Percentiles rank a stretch among this genome's conserved stretches.
phyloP scores from a whole-genome alignment of 148 eudicot species.

The Fagopyrum tataricum region DNA sequence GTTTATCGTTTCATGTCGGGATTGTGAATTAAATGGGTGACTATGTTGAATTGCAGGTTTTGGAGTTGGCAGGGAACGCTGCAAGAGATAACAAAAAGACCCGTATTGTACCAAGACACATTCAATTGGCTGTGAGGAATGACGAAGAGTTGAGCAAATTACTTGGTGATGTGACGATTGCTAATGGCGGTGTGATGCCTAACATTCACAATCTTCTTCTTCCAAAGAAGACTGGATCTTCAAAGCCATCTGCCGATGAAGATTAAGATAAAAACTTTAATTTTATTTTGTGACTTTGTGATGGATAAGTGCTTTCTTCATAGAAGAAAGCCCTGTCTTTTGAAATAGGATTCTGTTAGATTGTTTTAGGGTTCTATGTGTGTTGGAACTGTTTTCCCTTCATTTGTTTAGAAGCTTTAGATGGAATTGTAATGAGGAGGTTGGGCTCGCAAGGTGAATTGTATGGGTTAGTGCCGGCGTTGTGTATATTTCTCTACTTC shows the following conservation, averaged over 20 bases:
- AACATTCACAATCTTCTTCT: conserved; percentile 79
- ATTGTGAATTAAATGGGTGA: not conserved
- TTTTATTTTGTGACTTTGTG: not conserved
- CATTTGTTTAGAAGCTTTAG: conserved; percentile 1
- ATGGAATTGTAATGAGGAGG: not conserved
- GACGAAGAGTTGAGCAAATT: conserved; percentile 84
- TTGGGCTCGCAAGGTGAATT: not conserved
- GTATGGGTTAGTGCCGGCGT: not conserved
- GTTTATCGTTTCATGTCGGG: not conserved
- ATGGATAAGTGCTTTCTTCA: not conserved
- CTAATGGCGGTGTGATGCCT: conserved; percentile 91
- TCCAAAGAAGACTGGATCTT: conserved; percentile 53
- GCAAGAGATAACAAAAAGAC: conserved; percentile 94
- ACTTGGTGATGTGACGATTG: conserved; percentile 81
- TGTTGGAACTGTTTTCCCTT: not conserved
- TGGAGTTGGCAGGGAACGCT: conserved; percentile 88
- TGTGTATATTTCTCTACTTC: conserved; percentile 9
- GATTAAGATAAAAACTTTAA: conserved; percentile 15
- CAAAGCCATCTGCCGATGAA: conserved; percentile 50
- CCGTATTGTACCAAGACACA: conserved; percentile 72
- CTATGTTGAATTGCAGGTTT: conserved; percentile 30
- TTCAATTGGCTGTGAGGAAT: conserved; percentile 73
- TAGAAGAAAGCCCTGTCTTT: not conserved
- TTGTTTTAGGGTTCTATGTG: not conserved
- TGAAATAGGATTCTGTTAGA: not conserved